Evolutionary conservation across 495 filamentous ascomycete species (phyloP).

Genomic region (Aspergillus avenaceus): DNA sequence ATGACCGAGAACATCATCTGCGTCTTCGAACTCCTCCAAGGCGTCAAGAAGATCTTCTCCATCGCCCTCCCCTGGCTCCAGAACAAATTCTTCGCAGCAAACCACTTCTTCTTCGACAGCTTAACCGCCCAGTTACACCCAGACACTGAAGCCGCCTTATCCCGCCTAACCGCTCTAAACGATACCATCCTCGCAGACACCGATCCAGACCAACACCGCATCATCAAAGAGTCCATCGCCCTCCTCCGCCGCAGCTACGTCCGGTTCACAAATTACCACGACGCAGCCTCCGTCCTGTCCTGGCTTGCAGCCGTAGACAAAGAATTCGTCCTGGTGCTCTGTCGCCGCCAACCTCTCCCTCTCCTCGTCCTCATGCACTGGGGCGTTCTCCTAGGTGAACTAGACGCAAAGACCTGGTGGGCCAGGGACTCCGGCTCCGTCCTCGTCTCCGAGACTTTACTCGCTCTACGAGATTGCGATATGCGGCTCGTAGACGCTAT

Average conservation of each 20-base stretch:
- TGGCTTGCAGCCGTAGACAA: conserved; percentile 36
- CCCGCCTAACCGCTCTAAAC: conserved; percentile 22
- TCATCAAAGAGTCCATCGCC: conserved; percentile 27
- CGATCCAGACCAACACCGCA: conserved; percentile 23
- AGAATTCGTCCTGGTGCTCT: conserved; percentile 29
- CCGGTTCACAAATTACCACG: conserved; percentile 14
- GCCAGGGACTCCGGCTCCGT: conserved; percentile 28
- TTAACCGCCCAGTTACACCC: conserved; percentile 12
- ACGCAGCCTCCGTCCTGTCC: conserved; percentile 29
- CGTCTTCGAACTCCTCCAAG: conserved; percentile 35
- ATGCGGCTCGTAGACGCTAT: conserved; percentile 21
- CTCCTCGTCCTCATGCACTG: conserved; percentile 38
- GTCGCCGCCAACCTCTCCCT: conserved; percentile 26
- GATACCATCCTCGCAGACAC: conserved; percentile 17
- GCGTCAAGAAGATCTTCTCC: conserved; percentile 30
- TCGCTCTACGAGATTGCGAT: conserved; percentile 16
- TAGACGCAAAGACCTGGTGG: conserved; percentile 38
- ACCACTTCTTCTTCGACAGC: conserved; percentile 15
- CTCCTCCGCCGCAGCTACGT: conserved; percentile 27
- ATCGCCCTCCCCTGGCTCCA: conserved; percentile 32
- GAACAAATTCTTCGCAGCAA: conserved; percentile 21
- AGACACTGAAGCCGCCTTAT: conserved; percentile 23
- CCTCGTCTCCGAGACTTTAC: conserved; percentile 27
- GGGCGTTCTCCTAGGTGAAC: conserved; percentile 29
- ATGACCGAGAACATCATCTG: conserved; percentile 37